Percentiles rank a stretch among this genome's conserved stretches.
These are phyloP conservation scores for Lineolata rhizophorae DNA, from an alignment of 495 filamentous ascomycete species.

Conservation along the genomic window DNA sequence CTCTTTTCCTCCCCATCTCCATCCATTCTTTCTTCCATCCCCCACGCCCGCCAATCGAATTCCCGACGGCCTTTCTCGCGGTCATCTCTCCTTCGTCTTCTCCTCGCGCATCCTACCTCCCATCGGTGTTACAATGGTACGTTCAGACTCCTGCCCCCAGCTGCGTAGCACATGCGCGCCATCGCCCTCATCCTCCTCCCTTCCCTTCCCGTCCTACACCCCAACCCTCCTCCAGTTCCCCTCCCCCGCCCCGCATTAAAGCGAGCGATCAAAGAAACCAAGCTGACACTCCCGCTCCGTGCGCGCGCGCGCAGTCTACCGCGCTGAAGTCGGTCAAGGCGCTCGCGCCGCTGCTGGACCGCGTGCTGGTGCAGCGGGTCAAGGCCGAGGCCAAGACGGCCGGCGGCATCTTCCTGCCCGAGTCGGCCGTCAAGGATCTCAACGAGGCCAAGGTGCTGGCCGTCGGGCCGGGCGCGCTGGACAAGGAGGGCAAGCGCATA, in stretches of 20 bases:
- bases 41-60: constrained; percentile 3
- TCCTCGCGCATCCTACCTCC: background rate
- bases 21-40: too few species aligned
- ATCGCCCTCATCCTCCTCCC: background rate
- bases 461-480: constrained; percentile 70
- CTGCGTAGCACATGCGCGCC: too few species aligned
- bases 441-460: constrained; percentile 93
- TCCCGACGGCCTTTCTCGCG: background rate
- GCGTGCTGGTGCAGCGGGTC: constrained; percentile 92
- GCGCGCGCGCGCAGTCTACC: constrained; percentile 14
- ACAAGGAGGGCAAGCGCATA: constrained; percentile 72
- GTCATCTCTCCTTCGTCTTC: constrained; percentile 1
- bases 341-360: constrained; percentile 92
- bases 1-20: too few species aligned
- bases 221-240: background rate
- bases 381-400: constrained; percentile 95
- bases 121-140: background rate
- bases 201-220: background rate
- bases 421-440: constrained; percentile 91
- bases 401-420: constrained; percentile 88
- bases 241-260: background rate
- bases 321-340: constrained; percentile 88
- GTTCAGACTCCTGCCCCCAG: too few species aligned
- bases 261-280: too few species aligned
- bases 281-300: too few species aligned